Evolutionary conservation across 495 filamentous ascomycete species (phyloP).

Genomic region (Tuber borchii): DNA sequence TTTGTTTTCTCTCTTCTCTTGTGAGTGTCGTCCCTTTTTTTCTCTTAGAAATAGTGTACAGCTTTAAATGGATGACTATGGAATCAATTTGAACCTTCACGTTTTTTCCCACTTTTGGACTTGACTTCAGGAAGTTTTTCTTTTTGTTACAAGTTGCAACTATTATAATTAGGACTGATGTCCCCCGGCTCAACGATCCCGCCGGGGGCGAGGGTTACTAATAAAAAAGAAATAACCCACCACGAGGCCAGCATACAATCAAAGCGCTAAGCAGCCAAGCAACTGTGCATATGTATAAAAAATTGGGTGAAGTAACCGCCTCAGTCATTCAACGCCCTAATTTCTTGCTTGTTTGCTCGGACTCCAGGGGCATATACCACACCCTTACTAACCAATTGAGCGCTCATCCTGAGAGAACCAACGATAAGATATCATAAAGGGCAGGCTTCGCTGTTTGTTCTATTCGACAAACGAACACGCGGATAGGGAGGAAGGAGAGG

Average conservation of each 20-base stretch:
- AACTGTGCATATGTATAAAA: not conserved
- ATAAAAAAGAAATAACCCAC: not conserved
- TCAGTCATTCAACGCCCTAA: not conserved
- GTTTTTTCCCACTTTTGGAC: not conserved
- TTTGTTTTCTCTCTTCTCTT: not conserved
- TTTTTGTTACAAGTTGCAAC: not conserved
- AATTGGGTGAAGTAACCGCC: not conserved
- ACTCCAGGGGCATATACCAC: not conserved
- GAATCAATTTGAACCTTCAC: not conserved
- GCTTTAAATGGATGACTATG: not conserved
- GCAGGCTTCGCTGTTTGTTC: not conserved
- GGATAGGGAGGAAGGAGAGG: too few species aligned
- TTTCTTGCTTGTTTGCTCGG: not conserved
- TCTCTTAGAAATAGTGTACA: not conserved
- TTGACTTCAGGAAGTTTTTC: not conserved
- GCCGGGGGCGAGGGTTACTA: not conserved
- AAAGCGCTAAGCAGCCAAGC: not conserved
- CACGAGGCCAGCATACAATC: not conserved
- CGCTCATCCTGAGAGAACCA: not conserved
- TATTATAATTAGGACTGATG: not conserved
- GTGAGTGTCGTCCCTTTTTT: too few species aligned
- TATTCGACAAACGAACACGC: not conserved
- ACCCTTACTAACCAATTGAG: not conserved
- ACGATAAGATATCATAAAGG: conserved; percentile 1
- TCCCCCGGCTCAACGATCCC: not conserved